These are phyloP conservation scores for Lipomyces orientalis DNA, from an alignment of 805 yeast species.

Conservation along the genomic window DNA sequence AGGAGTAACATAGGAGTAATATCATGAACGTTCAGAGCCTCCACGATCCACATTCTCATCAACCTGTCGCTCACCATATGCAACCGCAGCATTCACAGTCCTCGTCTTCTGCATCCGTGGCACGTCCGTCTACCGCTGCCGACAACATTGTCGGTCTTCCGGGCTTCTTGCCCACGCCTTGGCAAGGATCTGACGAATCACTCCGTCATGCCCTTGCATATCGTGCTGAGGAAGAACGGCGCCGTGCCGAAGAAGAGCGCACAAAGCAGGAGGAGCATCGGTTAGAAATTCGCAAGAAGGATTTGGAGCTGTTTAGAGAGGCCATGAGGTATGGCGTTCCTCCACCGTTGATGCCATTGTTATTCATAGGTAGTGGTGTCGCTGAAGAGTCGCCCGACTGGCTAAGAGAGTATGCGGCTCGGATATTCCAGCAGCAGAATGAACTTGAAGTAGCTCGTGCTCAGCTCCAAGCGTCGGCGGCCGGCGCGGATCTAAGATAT, in stretches of 20 bases:
- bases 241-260: constrained; percentile 66
- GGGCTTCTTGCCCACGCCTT: constrained; percentile 29
- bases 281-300: constrained; percentile 61
- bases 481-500: constrained; percentile 14
- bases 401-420: constrained; percentile 35
- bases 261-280: constrained; percentile 75
- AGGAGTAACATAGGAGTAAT: neutral
- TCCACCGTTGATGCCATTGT: constrained; percentile 59
- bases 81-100: neutral
- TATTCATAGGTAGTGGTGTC: constrained; percentile 52
- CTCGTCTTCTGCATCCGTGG: constrained; percentile 10
- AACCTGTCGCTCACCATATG: neutral
- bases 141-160: constrained; percentile 20
- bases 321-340: constrained; percentile 68
- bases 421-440: constrained; percentile 36
- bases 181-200: constrained; percentile 37
- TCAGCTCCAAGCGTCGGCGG: constrained; percentile 12
- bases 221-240: constrained; percentile 38
- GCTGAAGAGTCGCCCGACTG: constrained; percentile 36
- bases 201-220: constrained; percentile 35
- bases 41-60: constrained; percentile 16
- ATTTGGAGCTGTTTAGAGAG: constrained; percentile 61
- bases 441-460: constrained; percentile 14
- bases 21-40: constrained; percentile 18
- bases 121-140: constrained; percentile 10